phyloP scores from a whole-genome alignment of 1,284 basidiomycete genomes.

The Papiliotrema laurentii region DNA sequence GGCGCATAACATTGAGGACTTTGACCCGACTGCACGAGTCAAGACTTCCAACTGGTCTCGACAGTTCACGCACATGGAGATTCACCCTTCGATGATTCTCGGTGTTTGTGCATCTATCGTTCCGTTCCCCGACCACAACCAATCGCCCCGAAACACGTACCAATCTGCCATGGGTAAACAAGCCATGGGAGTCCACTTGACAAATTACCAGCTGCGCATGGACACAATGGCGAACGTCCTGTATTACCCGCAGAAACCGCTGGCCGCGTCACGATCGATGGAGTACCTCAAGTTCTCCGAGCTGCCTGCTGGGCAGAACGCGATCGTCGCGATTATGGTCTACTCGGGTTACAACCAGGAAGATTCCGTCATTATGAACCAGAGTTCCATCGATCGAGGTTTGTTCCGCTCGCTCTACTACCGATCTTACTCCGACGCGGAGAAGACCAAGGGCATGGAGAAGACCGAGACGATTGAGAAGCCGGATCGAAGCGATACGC shows the following conservation, averaged over 20 bases:
- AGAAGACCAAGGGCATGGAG: slow-evolving; percentile 93
- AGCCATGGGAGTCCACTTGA: slow-evolving; percentile 97
- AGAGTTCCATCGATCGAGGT: slow-evolving; percentile 95
- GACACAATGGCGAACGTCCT: slow-evolving; percentile 98
- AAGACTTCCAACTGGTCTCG: slow-evolving; percentile 76
- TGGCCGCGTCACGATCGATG: slow-evolving; percentile 98
- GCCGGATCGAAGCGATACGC: slow-evolving; percentile 85
- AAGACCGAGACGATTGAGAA: slow-evolving; percentile 96
- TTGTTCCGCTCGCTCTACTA: slow-evolving; percentile 99
- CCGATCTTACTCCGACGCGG: slow-evolving; percentile 94
- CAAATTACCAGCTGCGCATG: slow-evolving; percentile 96
- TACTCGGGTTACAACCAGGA: slow-evolving; percentile 99
- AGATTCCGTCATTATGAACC: slow-evolving; percentile 99
- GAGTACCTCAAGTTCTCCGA: slow-evolving; percentile 97
- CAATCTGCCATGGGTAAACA: slow-evolving; percentile 99
- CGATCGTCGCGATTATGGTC: slow-evolving; percentile 95
- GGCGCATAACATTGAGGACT: slow-evolving; percentile 54
- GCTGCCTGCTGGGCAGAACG: slow-evolving; percentile 95
- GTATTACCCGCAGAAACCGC: slow-evolving; percentile 97
- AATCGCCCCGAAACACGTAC: slow-evolving; percentile 99
- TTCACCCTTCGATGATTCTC: slow-evolving; percentile 98
- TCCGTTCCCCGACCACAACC: slow-evolving; percentile 99
- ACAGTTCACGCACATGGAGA: slow-evolving; percentile 98
- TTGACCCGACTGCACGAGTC: slow-evolving; percentile 81
- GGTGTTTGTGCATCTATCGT: slow-evolving; percentile 98